Percentiles rank a stretch among this genome's conserved stretches.
Conservation (phyloP, 2,329 filamentous ascomycete genomes). For the Fusarium globosum region DNA sequence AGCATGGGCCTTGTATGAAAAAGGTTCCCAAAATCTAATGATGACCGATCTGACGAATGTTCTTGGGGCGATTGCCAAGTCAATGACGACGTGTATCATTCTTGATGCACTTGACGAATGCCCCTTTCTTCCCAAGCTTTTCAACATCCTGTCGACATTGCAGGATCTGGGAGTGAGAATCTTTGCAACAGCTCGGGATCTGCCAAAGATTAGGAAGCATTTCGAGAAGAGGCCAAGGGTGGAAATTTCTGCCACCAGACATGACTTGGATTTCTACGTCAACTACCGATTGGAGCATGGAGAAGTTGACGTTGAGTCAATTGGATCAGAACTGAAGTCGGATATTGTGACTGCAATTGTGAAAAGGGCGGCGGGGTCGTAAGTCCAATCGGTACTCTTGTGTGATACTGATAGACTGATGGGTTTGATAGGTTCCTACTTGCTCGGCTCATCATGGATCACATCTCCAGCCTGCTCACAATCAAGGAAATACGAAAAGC, state of each 20-base stretch:
- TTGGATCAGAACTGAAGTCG: neutral
- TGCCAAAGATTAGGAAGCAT: neutral
- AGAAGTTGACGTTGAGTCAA: neutral
- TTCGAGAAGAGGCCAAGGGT: neutral
- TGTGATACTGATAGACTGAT: neutral
- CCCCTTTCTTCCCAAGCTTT: neutral
- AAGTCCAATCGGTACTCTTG: neutral
- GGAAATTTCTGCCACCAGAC: neutral
- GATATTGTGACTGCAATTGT: neutral
- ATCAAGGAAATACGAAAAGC: neutral
- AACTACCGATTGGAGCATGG: neutral
- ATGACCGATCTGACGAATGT: neutral
- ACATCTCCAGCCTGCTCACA: neutral
- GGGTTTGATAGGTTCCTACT: neutral
- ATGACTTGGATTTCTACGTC: neutral
- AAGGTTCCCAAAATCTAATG: neutral
- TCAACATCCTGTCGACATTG: neutral
- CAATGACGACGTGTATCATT: neutral
- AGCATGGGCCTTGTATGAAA: neutral
- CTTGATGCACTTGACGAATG: neutral
- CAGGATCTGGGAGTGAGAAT: neutral
- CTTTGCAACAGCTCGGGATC: neutral
- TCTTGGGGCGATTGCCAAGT: neutral
- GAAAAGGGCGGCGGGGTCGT: neutral
- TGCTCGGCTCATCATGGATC: neutral